Base-by-base conservation (phyloP, 371 early-diverging fungal genomes). In the Mucor velutinosus region DNA sequence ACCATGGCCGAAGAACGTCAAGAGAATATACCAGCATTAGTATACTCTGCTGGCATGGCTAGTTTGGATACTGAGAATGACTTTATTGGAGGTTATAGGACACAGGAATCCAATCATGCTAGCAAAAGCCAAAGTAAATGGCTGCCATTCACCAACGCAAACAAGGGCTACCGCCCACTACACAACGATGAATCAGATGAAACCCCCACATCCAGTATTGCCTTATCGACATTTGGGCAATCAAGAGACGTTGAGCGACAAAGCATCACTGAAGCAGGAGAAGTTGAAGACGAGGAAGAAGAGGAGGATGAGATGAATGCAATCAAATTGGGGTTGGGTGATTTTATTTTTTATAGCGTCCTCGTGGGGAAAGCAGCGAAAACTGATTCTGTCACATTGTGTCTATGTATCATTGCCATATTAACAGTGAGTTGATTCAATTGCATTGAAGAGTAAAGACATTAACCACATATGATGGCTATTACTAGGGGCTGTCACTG, bases 321-420 rank as follows among this genome's bases (percentile, higher is more conserved):
- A 29, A 66, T 73, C 33, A 73, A 73, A 51, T 43, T 73, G 5
- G 73, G 73, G 15, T 39, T 73, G 14, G 73, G 66, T 5, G 73
- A 69, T 56, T 73, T 73, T 47, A 73, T 73, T 12, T 73, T 73
- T 39, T 73, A 73, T 23, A 70, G 74, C 35, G 67, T 66, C 1
- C 58, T 73, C n/a, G 62, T 70, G 14, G 69, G 69, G 12, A 73
- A 62, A 43, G 70, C 70, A 25, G 51, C 70, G 1, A 58, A 35
- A 29, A 70, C 74, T 4, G 62, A 70, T 47, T 19, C 39, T 7
- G 63, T 70, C 11, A 70, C 70, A 3, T 33, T 73, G n/a, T 73
- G 64, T 11, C 47, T 70, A 21, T 73, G 70, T 37, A 66, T 73
- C 23, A 47, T 64, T 19, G 62, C 70, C 8, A 66, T 73, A 23